Evolutionary conservation across 805 yeast genomes (phyloP), one percentile per base, ranked within the genome.

Genomic region (Torulaspora maleeae): DNA sequence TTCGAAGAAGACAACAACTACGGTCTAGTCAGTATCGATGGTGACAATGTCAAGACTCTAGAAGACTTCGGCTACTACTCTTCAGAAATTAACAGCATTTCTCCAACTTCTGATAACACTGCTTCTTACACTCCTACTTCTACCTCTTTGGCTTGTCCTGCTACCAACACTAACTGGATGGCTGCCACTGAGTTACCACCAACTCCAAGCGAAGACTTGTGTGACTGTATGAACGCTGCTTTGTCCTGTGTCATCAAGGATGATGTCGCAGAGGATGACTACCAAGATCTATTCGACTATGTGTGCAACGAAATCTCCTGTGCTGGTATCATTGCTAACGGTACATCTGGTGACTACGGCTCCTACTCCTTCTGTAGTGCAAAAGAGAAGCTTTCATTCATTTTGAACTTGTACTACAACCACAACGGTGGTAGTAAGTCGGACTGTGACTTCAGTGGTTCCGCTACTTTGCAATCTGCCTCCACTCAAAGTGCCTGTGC

Each of bases 161-260:
- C 85, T 15, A 61, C 71, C 28, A 66, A 69, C 45, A 29, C 64
- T 8, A 57, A 77, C 64, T 85, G 93, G 93, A 67, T 68, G 46
- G 93, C 89, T 45, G 64, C 80, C 27, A 73, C 82, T n/a, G 66
- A 59, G 27, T 73, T 85, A 61, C 95, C 95, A 59, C 95, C 93
- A 66, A 81, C 88, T 43, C 95, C 95, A 53, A 75, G 83, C 58
- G 62, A 74, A 41, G 73, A 63, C 37, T 71, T 77, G 45, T 85
- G 93, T 74, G 69, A 74, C 49, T 85, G 95, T 73, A 71, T 83
- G 71, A 59, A 73, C 28, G 55, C 58, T 22, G 68, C 88, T 10
- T 70, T 76, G 54, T 43, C 65, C 17, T 85, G 95, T 77, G 83
- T 82, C 51, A 77, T 85, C 45, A 53, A 69, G 28, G 77, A 71